phyloP scores from a whole-genome alignment of 805 yeast species.

The Metschnikowia dekortorum region DNA sequence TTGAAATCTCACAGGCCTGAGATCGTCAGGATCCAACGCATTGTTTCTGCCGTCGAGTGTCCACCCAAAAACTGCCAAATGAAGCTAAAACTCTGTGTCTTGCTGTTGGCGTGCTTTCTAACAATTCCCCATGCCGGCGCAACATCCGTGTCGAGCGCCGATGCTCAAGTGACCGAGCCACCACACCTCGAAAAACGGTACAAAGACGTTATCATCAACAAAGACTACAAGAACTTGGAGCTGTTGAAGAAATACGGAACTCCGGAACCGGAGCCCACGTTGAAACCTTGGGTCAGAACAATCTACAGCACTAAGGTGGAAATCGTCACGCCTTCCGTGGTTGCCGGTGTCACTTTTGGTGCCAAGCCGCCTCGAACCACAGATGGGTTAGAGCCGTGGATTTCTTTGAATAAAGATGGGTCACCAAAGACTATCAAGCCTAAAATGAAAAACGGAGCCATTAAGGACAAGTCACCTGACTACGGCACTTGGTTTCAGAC shows the following conservation, averaged over 20 bases:
- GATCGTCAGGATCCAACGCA: not conserved
- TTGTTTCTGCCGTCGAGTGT: not conserved
- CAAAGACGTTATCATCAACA: slow-evolving; percentile 28
- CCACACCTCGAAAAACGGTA: slow-evolving; percentile 24
- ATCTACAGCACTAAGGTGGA: slow-evolving; percentile 53
- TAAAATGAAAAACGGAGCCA: slow-evolving; percentile 65
- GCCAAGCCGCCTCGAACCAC: slow-evolving; percentile 70
- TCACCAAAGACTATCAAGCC: slow-evolving; percentile 77
- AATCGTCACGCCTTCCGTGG: slow-evolving; percentile 59
- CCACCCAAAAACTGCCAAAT: not conserved
- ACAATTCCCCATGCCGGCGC: slow-evolving; percentile 2
- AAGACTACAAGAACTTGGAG: slow-evolving; percentile 25
- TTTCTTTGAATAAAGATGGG: slow-evolving; percentile 72
- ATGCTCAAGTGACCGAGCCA: slow-evolving; percentile 11
- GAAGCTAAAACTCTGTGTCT: not conserved
- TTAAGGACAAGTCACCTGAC: slow-evolving; percentile 63
- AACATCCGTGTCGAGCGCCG: slow-evolving; percentile 11
- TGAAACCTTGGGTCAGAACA: slow-evolving; percentile 69
- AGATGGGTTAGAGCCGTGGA: slow-evolving; percentile 74
- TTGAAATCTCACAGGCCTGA: not conserved
- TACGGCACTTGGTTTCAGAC: slow-evolving; percentile 76
- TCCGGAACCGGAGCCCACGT: slow-evolving; percentile 27
- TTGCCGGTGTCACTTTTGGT: slow-evolving; percentile 59
- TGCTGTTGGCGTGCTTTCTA: not conserved
- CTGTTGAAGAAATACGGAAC: slow-evolving; percentile 17